These are phyloP conservation scores for Coemansia sp. DNA, from an alignment of 192 early-diverging fungal genomes.

Conservation along the genomic window DNA sequence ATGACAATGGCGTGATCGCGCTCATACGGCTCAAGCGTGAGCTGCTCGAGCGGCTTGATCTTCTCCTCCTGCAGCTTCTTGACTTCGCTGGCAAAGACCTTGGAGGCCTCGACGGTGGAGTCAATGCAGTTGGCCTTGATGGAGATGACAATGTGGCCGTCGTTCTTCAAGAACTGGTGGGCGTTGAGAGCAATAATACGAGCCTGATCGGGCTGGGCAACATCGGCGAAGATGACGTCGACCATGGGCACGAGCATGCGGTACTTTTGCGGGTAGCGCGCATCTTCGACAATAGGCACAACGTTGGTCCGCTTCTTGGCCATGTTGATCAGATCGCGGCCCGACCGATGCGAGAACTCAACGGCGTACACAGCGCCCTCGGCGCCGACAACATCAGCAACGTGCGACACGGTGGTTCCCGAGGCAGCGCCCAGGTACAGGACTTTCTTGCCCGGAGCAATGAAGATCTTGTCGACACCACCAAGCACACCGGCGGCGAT, in stretches of 20 bases:
- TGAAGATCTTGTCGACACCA: conserved; percentile 93
- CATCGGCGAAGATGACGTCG: conserved; percentile 98
- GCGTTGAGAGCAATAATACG: conserved; percentile 98
- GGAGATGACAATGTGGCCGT: conserved; percentile 96
- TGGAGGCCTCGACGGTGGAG: conserved; percentile 94
- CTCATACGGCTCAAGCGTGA: conserved; percentile 98
- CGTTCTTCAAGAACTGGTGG: conserved; percentile 96
- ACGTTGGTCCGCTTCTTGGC: conserved; percentile 99
- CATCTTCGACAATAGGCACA: conserved; percentile 99
- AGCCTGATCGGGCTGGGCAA: conserved; percentile 99
- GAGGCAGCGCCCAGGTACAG: conserved; percentile 95
- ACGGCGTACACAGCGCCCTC: conserved; percentile 98
- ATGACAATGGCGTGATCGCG: conserved; percentile 98
- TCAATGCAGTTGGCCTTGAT: conserved; percentile 99
- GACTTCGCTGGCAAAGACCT: conserved; percentile 96
- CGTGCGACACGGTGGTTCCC: conserved; percentile 95
- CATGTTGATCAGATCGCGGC: conserved; percentile 99
- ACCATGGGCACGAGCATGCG: conserved; percentile 99
- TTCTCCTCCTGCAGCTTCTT: conserved; percentile 87
- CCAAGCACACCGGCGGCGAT: conserved; percentile 95
- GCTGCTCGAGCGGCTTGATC: conserved; percentile 91
- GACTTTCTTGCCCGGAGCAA: conserved; percentile 94
- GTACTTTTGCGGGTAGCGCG: conserved; percentile 99
- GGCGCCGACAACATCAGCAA: conserved; percentile 95
- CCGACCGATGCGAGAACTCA: conserved; percentile 98